phyloP scores from a whole-genome alignment of 768 basidiomycete genomes.

The Russula emetica region DNA sequence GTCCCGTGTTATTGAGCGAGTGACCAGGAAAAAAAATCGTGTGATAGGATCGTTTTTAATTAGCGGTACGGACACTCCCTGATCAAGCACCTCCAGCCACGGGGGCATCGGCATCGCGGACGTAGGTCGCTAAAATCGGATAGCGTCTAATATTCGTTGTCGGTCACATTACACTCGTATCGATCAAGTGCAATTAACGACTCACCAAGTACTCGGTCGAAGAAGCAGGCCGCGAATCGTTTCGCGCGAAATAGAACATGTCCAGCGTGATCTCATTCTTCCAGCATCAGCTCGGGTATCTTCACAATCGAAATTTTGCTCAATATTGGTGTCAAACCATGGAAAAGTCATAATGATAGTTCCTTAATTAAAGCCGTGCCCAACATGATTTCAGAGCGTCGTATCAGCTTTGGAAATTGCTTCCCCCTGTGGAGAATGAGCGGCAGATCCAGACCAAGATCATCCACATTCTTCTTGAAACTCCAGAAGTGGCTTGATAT shows the following conservation, averaged over 20 bases:
- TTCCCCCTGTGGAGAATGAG: conserved; percentile 79
- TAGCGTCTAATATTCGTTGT: neutral
- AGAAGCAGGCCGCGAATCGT: conserved; percentile 13
- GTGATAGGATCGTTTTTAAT: too few relatives aligned
- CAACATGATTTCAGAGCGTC: too few relatives aligned
- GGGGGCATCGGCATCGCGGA: conserved; percentile 81
- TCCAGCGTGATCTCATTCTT: conserved; percentile 63
- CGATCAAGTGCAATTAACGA: neutral
- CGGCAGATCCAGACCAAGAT: conserved; percentile 56
- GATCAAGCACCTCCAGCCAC: conserved; percentile 63
- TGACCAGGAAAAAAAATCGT: too few relatives aligned
- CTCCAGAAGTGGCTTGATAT: conserved; percentile 53
- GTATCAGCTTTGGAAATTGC: conserved; percentile 65
- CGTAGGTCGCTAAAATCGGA: conserved; percentile 53
- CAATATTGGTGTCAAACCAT: neutral
- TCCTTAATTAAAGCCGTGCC: conserved; percentile 61
- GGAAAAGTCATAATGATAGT: neutral
- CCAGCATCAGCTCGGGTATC: conserved; percentile 62
- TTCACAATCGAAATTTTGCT: conserved; percentile 68
- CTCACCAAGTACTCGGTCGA: too few relatives aligned
- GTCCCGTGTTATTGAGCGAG: too few relatives aligned
- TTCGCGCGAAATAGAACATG: conserved; percentile 74
- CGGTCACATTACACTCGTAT: neutral
- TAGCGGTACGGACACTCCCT: conserved; percentile 61
- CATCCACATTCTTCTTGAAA: conserved; percentile 55